Evolutionary conservation across 768 basidiomycete species (phyloP).

Genomic region (Paxillus ammoniavirescens): DNA sequence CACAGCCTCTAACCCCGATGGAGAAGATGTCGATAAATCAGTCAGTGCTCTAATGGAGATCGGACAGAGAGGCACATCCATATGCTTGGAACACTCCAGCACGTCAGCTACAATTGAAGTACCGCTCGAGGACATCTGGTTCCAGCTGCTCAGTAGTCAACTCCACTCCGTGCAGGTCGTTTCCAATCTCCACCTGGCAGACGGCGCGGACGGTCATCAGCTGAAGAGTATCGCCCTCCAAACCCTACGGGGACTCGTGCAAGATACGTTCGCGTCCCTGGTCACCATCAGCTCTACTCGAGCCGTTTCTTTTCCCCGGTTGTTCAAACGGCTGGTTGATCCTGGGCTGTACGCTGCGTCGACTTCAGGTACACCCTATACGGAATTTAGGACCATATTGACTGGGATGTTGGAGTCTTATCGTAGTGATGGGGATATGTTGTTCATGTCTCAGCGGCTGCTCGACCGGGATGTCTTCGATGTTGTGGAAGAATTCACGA

Average conservation of each 20-base stretch:
- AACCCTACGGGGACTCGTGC: conserved; percentile 70
- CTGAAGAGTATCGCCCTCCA: conserved; percentile 35
- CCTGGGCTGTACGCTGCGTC: conserved; percentile 51
- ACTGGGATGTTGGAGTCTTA: conserved; percentile 97
- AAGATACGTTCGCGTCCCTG: conserved; percentile 79
- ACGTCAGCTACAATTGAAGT: conserved; percentile 37
- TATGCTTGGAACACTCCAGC: conserved; percentile 71
- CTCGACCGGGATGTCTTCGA: conserved; percentile 82
- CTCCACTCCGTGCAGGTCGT: conserved; percentile 76
- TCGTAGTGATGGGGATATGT: conserved; percentile 86
- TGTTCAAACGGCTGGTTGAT: conserved; percentile 91
- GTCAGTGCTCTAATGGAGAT: conserved; percentile 57
- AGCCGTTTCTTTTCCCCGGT: conserved; percentile 82
- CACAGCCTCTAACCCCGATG: conserved; percentile 14
- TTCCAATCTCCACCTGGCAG: conserved; percentile 40
- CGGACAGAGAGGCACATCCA: conserved; percentile 55
- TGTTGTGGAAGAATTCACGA: conserved; percentile 57
- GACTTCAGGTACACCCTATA: conserved; percentile 67
- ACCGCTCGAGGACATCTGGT: conserved; percentile 85
- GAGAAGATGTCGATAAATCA: conserved; percentile 28
- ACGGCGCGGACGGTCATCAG: conserved; percentile 18
- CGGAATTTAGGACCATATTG: conserved; percentile 88
- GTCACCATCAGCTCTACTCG: conserved; percentile 81
- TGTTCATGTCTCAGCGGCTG: conserved; percentile 79
- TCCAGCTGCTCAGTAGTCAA: conserved; percentile 77